These are phyloP conservation scores for Cercophora samala DNA, from an alignment of 495 filamentous ascomycete species.

Conservation along the genomic window DNA sequence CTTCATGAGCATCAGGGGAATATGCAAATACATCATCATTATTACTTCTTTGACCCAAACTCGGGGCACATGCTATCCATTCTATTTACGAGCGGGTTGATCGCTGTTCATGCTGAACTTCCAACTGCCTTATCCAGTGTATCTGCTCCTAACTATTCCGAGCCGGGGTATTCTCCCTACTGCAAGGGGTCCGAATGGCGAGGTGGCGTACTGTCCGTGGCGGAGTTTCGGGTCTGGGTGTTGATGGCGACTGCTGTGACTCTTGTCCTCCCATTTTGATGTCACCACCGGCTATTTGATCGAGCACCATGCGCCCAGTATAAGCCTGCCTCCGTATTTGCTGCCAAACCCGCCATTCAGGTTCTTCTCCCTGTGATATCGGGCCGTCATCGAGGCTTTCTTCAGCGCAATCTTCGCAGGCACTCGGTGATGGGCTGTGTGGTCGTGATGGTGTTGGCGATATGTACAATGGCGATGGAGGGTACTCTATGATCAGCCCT, in stretches of 20 bases:
- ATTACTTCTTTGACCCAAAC: too few relatives aligned
- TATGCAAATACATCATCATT: neutral
- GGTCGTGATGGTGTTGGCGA: neutral
- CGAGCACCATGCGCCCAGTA: neutral
- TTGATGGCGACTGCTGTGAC: neutral
- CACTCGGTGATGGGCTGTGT: neutral
- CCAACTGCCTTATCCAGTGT: neutral
- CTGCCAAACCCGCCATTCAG: neutral
- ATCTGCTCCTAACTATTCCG: neutral
- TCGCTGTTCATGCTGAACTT: neutral
- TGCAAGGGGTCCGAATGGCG: neutral
- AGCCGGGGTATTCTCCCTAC: neutral
- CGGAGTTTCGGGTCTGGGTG: neutral
- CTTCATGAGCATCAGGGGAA: neutral
- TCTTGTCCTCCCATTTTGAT: neutral
- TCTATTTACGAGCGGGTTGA: neutral
- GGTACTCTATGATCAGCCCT: neutral
- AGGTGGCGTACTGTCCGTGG: neutral
- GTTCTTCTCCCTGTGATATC: neutral
- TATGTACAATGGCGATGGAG: neutral
- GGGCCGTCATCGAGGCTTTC: neutral
- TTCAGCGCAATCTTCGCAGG: neutral
- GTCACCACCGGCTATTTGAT: neutral
- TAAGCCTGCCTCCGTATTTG: neutral
- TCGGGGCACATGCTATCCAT: neutral